Evolutionary conservation across 352 stramenopile genomes (phyloP).

Genomic region (Hyaloperonospora arabidopsidis): DNA sequence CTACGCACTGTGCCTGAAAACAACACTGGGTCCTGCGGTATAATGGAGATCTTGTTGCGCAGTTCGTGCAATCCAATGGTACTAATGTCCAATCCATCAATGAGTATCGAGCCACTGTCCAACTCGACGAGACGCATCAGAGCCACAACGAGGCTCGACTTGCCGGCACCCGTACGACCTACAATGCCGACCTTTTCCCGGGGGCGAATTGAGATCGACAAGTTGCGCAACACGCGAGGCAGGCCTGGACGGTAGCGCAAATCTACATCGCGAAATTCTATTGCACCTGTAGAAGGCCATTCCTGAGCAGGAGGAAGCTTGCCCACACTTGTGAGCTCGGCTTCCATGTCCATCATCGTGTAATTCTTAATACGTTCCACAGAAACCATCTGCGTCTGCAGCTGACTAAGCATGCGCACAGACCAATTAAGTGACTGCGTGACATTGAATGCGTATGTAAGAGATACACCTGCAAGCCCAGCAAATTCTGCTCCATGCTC

Average conservation of each 20-base stretch:
- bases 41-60: conserved; percentile 76
- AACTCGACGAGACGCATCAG: conserved; percentile 89
- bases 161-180: conserved; percentile 83
- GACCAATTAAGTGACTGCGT: conserved; percentile 75
- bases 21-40: conserved; percentile 91
- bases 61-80: conserved; percentile 47
- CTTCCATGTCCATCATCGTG: conserved; percentile 49
- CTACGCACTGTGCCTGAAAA: conserved; percentile 89
- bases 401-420: conserved; percentile 62
- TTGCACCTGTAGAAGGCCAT: conserved; percentile 77
- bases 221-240: conserved; percentile 49
- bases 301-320: conserved; percentile 40
- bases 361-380: conserved; percentile 74
- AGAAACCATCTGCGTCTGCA: conserved; percentile 75
- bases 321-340: conserved; percentile 87
- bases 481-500: conserved; percentile 39
- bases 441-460: conserved; percentile 75
- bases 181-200: conserved; percentile 85
- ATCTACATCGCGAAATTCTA: conserved; percentile 85
- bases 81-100: conserved; percentile 58
- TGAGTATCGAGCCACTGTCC: conserved; percentile 46
- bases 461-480: conserved; percentile 54
- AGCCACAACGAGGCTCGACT: conserved; percentile 85
- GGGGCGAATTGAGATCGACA: conserved; percentile 73
- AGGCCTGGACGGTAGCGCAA: conserved; percentile 82